phyloP scores from a whole-genome alignment of 805 yeast species.

The Cyberlindnera euphorbiae region DNA sequence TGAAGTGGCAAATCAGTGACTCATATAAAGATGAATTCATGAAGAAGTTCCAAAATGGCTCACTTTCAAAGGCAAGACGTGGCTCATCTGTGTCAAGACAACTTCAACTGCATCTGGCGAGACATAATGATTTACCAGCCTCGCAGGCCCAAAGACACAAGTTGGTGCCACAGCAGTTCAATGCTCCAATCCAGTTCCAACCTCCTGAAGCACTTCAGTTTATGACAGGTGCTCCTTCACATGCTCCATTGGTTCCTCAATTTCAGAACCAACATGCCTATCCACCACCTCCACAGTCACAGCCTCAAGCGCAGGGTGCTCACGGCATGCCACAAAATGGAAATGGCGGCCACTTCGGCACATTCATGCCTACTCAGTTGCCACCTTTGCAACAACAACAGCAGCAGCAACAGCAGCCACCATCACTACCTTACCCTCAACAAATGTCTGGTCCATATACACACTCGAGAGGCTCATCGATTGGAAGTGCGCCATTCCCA shows the following conservation, averaged over 20 bases:
- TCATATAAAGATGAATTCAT: conserved; percentile 79
- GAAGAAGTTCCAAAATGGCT: conserved; percentile 72
- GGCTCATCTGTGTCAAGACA: conserved; percentile 81
- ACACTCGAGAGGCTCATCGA: conserved; percentile 15
- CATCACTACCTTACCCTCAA: conserved; percentile 9
- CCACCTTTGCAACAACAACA: conserved; percentile 10
- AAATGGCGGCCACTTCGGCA: no score
- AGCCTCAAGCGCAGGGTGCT: no score
- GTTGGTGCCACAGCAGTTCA: conserved; percentile 24
- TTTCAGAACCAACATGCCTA: conserved; percentile 2
- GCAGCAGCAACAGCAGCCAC: conserved; percentile 11
- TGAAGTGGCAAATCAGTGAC: conserved; percentile 97
- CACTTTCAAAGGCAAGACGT: conserved; percentile 66
- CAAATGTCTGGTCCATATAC: conserved; percentile 7
- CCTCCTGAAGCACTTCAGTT: conserved; percentile 24
- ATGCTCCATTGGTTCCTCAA: neutral
- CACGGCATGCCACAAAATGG: no score
- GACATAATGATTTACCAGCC: conserved; percentile 36
- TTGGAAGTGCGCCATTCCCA: conserved; percentile 12
- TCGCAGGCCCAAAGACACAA: conserved; percentile 29
- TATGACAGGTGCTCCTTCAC: conserved; percentile 13
- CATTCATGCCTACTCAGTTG: conserved; percentile 1
- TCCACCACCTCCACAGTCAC: conserved; percentile 13
- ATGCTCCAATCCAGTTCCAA: conserved; percentile 32
- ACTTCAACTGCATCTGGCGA: conserved; percentile 63